Evolutionary conservation across 2,329 filamentous ascomycete species (phyloP).

Genomic region (Cordyceps pruinosa): DNA sequence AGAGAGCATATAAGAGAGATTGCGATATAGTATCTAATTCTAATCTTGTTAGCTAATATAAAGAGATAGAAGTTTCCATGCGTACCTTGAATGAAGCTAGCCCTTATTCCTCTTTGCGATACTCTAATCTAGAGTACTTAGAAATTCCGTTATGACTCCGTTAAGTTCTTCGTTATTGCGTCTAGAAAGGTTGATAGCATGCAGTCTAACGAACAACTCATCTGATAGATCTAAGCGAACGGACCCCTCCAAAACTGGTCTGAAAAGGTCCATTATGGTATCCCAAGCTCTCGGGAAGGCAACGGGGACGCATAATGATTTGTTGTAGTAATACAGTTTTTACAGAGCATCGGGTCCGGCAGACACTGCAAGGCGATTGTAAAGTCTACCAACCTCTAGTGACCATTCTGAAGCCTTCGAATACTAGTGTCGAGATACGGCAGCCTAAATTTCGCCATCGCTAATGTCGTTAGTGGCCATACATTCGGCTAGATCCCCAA

Average conservation of each 20-base stretch:
- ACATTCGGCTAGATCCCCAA: constrained; percentile 77
- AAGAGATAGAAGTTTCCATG: background rate
- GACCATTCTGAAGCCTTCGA: constrained; percentile 70
- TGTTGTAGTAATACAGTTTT: constrained; percentile 66
- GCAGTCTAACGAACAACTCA: constrained; percentile 53
- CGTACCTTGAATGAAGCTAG: constrained; percentile 44
- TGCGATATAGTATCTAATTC: constrained; percentile 18
- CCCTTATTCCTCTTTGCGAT: constrained; percentile 45
- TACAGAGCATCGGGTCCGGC: constrained; percentile 62
- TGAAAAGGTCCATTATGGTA: constrained; percentile 63
- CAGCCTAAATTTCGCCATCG: constrained; percentile 75
- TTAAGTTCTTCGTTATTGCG: constrained; percentile 41
- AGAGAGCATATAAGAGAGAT: constrained; percentile 28
- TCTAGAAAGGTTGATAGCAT: constrained; percentile 57
- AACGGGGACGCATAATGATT: constrained; percentile 60
- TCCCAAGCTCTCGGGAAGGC: constrained; percentile 63
- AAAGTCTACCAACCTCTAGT: constrained; percentile 69
- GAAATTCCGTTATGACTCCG: constrained; percentile 40
- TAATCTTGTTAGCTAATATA: background rate
- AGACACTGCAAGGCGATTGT: constrained; percentile 81
- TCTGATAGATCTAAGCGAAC: constrained; percentile 40
- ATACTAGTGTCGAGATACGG: constrained; percentile 78
- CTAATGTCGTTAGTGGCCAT: constrained; percentile 71
- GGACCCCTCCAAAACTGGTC: constrained; percentile 42
- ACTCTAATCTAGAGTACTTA: constrained; percentile 46